A percentile compares a stretch with the other conserved stretches of the same genome.
These are phyloP conservation scores for Orbilia quercus DNA, from an alignment of 2,329 filamentous ascomycete genomes.

Conservation along the genomic window DNA sequence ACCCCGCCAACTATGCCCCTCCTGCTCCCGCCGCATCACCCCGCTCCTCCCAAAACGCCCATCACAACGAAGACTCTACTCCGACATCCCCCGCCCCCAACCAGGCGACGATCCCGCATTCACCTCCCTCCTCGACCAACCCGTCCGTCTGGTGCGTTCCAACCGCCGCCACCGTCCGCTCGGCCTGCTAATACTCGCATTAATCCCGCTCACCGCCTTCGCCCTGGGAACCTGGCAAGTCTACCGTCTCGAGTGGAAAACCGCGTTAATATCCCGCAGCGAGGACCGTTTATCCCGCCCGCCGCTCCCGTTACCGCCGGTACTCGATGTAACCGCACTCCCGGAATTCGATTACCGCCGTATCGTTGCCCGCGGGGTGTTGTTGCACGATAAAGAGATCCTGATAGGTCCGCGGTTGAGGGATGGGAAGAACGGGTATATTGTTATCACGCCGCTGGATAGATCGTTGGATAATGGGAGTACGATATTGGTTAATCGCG, in stretches of 20 bases:
- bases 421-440: constrained; percentile 89
- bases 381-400: constrained; percentile 94
- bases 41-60: constrained; percentile 18
- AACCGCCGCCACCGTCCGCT: constrained; percentile 75
- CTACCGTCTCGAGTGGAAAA: constrained; percentile 91
- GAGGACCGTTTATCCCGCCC: constrained; percentile 79
- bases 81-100: constrained; percentile 12
- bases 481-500: constrained; percentile 85
- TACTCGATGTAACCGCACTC: constrained; percentile 82
- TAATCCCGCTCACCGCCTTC: constrained; percentile 93
- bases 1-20: constrained; percentile 19
- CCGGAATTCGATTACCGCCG: constrained; percentile 91
- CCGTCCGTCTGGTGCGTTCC: constrained; percentile 80
- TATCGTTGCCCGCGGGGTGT: constrained; percentile 77
- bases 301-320: constrained; percentile 85
- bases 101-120: constrained; percentile 40
- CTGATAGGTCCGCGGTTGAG: constrained; percentile 88
- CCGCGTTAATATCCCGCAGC: constrained; percentile 86
- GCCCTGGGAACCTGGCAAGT: constrained; percentile 94
- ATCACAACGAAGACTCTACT: constrained; percentile 13
- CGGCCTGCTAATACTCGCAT: constrained; percentile 81
- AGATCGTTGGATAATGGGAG: constrained; percentile 63
- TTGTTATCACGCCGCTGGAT: constrained; percentile 92
- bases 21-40: constrained; percentile 45
- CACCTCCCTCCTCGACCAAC: constrained; percentile 83